A percentile compares a stretch with the other conserved stretches of the same genome.
These are phyloP conservation scores for Metschnikowia henanensis DNA, from an alignment of 805 yeast genomes.

Conservation along the genomic window DNA sequence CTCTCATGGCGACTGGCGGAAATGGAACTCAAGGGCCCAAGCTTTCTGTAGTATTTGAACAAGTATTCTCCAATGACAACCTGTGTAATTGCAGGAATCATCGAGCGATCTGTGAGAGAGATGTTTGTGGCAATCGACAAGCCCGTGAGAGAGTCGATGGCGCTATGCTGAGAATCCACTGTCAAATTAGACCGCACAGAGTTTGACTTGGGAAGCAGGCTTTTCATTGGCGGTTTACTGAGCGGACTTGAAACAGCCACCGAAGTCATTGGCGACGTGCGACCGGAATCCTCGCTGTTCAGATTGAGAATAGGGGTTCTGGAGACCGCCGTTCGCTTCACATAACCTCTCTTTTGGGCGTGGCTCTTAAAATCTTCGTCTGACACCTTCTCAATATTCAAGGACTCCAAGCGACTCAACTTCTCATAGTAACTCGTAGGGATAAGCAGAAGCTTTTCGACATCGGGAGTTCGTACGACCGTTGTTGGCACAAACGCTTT, in stretches of 20 bases:
- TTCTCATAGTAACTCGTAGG: slow-evolving; percentile 66
- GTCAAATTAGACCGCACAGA: slow-evolving; percentile 33
- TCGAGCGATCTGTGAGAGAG: slow-evolving; percentile 64
- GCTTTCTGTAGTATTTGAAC: slow-evolving; percentile 77
- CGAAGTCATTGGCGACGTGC: slow-evolving; percentile 23
- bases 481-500: slow-evolving; percentile 65
- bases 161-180: slow-evolving; percentile 24
- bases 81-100: slow-evolving; percentile 86
- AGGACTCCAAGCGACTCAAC: slow-evolving; percentile 45
- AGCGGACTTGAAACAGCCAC: slow-evolving; percentile 8
- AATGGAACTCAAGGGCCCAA: slow-evolving; percentile 72
- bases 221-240: slow-evolving; percentile 4
- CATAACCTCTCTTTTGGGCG: slow-evolving; percentile 51
- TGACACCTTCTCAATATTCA: slow-evolving; percentile 44
- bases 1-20: slow-evolving; percentile 86
- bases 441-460: slow-evolving; percentile 56
- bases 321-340: slow-evolving; percentile 23
- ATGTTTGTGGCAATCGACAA: slow-evolving; percentile 59
- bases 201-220: slow-evolving; percentile 10
- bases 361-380: slow-evolving; percentile 46
- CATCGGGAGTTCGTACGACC: slow-evolving; percentile 53
- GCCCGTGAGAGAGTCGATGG: slow-evolving; percentile 34
- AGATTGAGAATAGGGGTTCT: slow-evolving; percentile 24
- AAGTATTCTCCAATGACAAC: slow-evolving; percentile 91
- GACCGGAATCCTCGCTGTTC: slow-evolving; percentile 20